Evolutionary conservation across 306 rosid genomes (phyloP).

Genomic region (Ziziphus jujuba): DNA sequence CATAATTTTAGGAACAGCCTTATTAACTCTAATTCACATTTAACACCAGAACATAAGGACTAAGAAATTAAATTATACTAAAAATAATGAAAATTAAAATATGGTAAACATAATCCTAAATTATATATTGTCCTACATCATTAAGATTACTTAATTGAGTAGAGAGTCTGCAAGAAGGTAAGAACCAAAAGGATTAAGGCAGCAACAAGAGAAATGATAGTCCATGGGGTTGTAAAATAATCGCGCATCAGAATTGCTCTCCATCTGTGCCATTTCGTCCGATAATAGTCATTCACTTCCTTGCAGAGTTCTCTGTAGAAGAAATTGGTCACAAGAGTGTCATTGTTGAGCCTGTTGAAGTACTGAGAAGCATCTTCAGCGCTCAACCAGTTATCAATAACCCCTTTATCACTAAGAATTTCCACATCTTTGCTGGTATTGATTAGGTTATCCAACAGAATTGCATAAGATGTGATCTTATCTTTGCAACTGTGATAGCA

Average conservation of each 20-base stretch:
- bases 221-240: conserved; percentile 28
- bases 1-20: too few species aligned
- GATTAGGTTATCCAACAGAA: conserved; percentile 26
- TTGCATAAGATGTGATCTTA: conserved; percentile 22
- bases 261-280: too few species aligned
- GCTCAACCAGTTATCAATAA: conserved; percentile 4
- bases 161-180: conserved; percentile 22
- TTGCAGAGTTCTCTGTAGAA: background rate
- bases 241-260: conserved; percentile 9
- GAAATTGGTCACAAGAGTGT: conserved; percentile 1
- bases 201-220: conserved; percentile 5
- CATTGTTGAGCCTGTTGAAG: conserved; percentile 16
- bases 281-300: background rate
- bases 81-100: too few species aligned
- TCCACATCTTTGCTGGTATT: background rate
- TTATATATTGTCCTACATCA: too few species aligned
- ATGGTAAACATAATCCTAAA: too few species aligned
- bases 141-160: background rate
- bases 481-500: background rate
- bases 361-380: conserved; percentile 9
- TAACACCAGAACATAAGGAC: too few species aligned
- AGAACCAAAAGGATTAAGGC: conserved; percentile 9
- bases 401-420: background rate
- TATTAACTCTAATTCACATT: too few species aligned
- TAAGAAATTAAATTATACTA: too few species aligned